phyloP scores from a whole-genome alignment of 139 green algal genomes.

The Eudorina sp. region DNA sequence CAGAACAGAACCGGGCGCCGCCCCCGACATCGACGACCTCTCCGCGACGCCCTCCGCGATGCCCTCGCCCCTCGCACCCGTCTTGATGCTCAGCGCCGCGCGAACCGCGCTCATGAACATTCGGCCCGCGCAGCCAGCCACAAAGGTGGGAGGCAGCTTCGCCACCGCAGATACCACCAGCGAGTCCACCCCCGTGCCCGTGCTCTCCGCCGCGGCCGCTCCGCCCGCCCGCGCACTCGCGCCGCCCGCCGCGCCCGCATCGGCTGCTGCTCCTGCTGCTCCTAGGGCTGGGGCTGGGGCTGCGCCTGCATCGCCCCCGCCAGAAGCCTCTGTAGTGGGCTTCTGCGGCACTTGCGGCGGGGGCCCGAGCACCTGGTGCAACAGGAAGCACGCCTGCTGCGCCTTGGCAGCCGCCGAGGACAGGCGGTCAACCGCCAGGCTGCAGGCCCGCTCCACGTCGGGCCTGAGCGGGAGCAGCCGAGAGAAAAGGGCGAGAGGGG shows the following conservation, averaged over 20 bases:
- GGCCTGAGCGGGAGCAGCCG: background rate
- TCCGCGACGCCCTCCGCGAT: too few species aligned
- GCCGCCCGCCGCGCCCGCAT: background rate
- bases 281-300: background rate
- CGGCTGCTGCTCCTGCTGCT: background rate
- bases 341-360: background rate
- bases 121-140: constrained; percentile 37
- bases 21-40: too few species aligned
- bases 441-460: constrained; percentile 41
- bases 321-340: too few species aligned
- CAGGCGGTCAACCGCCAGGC: constrained; percentile 32
- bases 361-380: constrained; percentile 1
- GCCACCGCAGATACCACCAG: constrained; percentile 40
- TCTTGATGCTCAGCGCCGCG: background rate
- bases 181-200: background rate
- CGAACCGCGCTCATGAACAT: constrained; percentile 40
- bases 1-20: too few species aligned
- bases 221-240: background rate
- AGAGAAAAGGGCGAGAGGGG: too few species aligned
- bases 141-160: constrained; percentile 42
- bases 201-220: too few species aligned
- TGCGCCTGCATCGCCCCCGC: background rate
- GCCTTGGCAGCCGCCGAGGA: constrained; percentile 21
- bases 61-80: background rate
- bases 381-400: constrained; percentile 38